Evolutionary conservation across 2,329 filamentous ascomycete genomes (phyloP).

Genomic region (Pleurostoma richardsiae): DNA sequence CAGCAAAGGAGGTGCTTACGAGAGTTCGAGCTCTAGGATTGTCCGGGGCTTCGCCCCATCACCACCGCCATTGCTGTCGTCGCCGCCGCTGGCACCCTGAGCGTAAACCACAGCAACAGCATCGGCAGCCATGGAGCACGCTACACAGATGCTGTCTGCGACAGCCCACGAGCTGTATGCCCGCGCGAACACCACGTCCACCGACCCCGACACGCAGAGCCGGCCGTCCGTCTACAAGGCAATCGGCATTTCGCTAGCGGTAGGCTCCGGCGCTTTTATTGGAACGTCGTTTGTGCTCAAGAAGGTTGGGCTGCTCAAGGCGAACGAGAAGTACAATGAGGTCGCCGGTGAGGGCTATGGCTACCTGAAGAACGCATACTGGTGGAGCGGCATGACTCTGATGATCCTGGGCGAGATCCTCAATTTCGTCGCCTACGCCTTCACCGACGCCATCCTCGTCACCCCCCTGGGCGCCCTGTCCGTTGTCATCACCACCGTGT

Average conservation of each 20-base stretch:
- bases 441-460: constrained; percentile 59
- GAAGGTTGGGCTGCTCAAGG: constrained; percentile 84
- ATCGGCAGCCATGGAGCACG: too few relatives aligned
- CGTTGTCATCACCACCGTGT: constrained; percentile 85
- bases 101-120: too few relatives aligned
- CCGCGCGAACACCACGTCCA: constrained; percentile 29
- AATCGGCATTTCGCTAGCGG: constrained; percentile 79
- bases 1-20: too few relatives aligned
- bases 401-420: constrained; percentile 97
- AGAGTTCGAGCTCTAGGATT: too few relatives aligned
- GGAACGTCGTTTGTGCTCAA: constrained; percentile 93
- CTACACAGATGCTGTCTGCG: too few relatives aligned
- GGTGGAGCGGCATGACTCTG: constrained; percentile 93
- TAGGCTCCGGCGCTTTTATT: constrained; percentile 88
- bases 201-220: constrained; percentile 4
- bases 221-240: constrained; percentile 66
- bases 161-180: constrained; percentile 34
- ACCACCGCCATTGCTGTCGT: too few relatives aligned
- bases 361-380: constrained; percentile 90
- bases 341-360: constrained; percentile 94
- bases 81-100: too few relatives aligned
- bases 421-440: constrained; percentile 96
- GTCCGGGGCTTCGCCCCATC: too few relatives aligned
- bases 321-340: constrained; percentile 95
- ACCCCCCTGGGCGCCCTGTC: constrained; percentile 52